These are phyloP conservation scores for Hyphopichia homilentoma DNA, from an alignment of 805 yeast genomes.

Conservation along the genomic window DNA sequence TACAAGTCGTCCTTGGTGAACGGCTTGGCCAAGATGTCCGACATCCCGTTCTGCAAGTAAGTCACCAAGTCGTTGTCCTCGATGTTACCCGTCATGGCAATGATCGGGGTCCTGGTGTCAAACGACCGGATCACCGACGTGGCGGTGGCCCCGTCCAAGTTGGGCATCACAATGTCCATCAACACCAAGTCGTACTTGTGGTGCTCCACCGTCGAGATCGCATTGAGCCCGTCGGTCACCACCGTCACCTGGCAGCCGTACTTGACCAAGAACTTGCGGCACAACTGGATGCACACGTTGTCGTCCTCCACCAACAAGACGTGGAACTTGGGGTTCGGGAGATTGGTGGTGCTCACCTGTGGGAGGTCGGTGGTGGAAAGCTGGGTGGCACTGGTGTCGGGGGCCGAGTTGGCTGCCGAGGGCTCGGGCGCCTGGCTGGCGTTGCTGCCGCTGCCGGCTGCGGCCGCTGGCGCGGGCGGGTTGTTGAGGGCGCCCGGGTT, in stretches of 20 bases:
- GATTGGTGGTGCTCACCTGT: conserved; percentile 17
- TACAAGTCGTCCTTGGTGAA: conserved; percentile 85
- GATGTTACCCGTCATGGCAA: conserved; percentile 92
- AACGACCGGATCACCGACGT: conserved; percentile 83
- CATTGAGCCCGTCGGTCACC: conserved; percentile 88
- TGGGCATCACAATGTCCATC: conserved; percentile 91
- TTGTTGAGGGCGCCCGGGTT: conserved; percentile 4
- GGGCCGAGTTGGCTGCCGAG: background rate
- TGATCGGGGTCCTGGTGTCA: conserved; percentile 82
- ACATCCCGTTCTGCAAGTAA: conserved; percentile 84
- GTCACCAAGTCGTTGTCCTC: conserved; percentile 77
- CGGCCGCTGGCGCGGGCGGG: no score
- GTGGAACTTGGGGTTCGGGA: conserved; percentile 52
- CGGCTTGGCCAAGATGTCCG: conserved; percentile 90
- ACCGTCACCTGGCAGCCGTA: conserved; percentile 92
- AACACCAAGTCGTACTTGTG: conserved; percentile 71
- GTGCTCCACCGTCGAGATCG: conserved; percentile 71
- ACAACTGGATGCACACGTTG: conserved; percentile 74
- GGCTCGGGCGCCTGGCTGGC: conserved; percentile 4
- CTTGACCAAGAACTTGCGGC: conserved; percentile 76
- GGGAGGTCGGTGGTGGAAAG: conserved; percentile 5
- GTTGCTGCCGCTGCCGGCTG: conserved; percentile 5
- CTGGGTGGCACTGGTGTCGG: background rate
- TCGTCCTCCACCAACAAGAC: conserved; percentile 80
- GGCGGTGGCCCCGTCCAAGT: conserved; percentile 85